A percentile compares a stretch with the other conserved stretches of the same genome.
Evolutionary conservation across 2,329 filamentous ascomycete genomes (phyloP).

Genomic region (Fusarium chaquense): DNA sequence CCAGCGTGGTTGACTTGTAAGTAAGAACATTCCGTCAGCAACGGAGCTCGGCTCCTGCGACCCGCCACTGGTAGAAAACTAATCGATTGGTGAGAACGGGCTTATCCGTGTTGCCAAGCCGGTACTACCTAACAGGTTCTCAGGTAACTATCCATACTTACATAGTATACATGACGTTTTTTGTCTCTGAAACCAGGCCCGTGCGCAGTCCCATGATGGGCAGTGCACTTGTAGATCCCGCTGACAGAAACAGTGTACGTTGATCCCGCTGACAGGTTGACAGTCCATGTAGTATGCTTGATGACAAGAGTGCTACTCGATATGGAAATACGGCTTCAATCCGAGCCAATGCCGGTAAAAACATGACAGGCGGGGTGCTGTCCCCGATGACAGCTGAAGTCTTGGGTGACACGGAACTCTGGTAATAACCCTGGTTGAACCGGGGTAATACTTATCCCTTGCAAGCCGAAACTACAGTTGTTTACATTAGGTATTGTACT

Average conservation of each 20-base stretch:
- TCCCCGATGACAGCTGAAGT: background rate
- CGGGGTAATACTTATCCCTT: background rate
- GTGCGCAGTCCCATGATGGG: background rate
- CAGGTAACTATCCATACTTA: background rate
- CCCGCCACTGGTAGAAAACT: too few relatives aligned
- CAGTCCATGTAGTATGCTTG: background rate
- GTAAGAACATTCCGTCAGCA: too few relatives aligned
- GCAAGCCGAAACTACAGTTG: background rate
- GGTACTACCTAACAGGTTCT: background rate
- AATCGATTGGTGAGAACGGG: background rate
- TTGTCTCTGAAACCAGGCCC: background rate
- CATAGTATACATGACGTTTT: background rate
- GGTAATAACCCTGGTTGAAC: background rate
- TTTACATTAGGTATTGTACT: background rate
- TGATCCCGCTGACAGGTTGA: background rate
- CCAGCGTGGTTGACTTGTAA: too few relatives aligned
- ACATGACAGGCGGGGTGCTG: background rate
- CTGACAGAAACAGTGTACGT: background rate
- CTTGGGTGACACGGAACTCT: background rate
- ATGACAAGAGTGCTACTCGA: background rate
- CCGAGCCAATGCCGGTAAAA: background rate
- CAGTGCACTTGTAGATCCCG: background rate
- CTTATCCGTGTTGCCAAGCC: background rate
- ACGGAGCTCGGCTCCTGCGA: too few relatives aligned
- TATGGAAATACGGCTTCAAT: background rate